phyloP scores from a whole-genome alignment of 108 stramenopile genomes.

The Pseudonitzschia multistriata region DNA sequence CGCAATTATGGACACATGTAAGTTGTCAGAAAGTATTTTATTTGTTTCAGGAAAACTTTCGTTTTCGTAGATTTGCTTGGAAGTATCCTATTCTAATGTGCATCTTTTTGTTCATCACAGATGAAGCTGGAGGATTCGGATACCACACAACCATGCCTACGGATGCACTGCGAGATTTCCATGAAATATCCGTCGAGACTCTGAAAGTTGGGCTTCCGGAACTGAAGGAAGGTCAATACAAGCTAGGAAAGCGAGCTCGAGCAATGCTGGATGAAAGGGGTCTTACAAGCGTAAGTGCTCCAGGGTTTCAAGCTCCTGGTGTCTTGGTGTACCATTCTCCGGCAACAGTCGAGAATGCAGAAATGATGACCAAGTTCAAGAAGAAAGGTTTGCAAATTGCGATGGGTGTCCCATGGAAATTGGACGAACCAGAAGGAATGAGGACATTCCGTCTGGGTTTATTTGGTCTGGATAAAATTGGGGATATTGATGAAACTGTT shows the following conservation, averaged over 20 bases:
- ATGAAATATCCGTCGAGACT: slow-evolving; percentile 86
- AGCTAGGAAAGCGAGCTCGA: slow-evolving; percentile 72
- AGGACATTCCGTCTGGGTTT: slow-evolving; percentile 91
- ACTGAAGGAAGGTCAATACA: slow-evolving; percentile 69
- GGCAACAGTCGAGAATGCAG: slow-evolving; percentile 69
- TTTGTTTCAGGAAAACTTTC: background rate
- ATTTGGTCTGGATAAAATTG: slow-evolving; percentile 92
- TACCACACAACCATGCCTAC: slow-evolving; percentile 96
- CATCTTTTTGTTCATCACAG: slow-evolving; percentile 14
- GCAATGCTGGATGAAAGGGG: slow-evolving; percentile 64
- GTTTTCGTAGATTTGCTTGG: background rate
- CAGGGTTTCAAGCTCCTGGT: slow-evolving; percentile 87
- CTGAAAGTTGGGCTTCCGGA: slow-evolving; percentile 80
- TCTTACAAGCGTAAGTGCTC: slow-evolving; percentile 79
- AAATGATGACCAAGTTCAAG: slow-evolving; percentile 89
- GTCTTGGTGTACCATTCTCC: slow-evolving; percentile 89
- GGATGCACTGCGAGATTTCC: slow-evolving; percentile 85
- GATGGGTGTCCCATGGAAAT: slow-evolving; percentile 92
- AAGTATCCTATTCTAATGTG: background rate
- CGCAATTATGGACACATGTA: slow-evolving; percentile 79
- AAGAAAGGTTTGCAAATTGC: slow-evolving; percentile 86
- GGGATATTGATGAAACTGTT: slow-evolving; percentile 74
- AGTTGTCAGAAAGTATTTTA: background rate
- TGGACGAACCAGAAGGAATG: slow-evolving; percentile 86
- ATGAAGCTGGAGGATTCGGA: slow-evolving; percentile 84